These are phyloP conservation scores for Cryptosporidium canis DNA, from an alignment of 169 alveolate genomes.

Conservation along the genomic window DNA sequence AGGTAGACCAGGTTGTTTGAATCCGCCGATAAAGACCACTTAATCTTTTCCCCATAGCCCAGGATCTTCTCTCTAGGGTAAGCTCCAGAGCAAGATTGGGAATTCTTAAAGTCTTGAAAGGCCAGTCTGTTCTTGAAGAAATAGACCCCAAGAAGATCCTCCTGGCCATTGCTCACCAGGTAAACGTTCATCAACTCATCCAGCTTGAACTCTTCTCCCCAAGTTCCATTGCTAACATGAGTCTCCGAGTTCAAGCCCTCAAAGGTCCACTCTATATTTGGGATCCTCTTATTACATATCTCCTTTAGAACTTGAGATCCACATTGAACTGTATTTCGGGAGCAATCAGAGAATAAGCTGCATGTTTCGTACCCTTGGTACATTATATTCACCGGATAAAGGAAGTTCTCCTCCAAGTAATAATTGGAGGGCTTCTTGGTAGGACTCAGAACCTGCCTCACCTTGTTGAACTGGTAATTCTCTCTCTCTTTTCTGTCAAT, in stretches of 20 bases:
- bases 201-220: not conserved
- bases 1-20: not conserved
- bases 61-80: not conserved
- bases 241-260: not conserved
- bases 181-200: not conserved
- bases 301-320: slow-evolving; percentile 20
- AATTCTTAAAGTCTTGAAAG: not conserved
- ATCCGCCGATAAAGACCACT: slow-evolving; percentile 16
- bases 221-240: slow-evolving; percentile 14
- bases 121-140: slow-evolving; percentile 8
- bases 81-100: not conserved
- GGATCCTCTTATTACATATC: not conserved
- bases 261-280: not conserved
- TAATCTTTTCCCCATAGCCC: not conserved
- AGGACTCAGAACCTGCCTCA: not conserved
- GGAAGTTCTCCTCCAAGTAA: not conserved
- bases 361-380: slow-evolving; percentile 22
- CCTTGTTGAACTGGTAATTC: not conserved
- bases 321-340: not conserved
- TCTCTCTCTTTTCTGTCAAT: slow-evolving; percentile 25
- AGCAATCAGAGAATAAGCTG: not conserved
- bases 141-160: not conserved
- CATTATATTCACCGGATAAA: not conserved
- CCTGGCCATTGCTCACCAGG: not conserved
- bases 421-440: not conserved